A percentile compares a stretch with the other conserved stretches of the same genome.
phyloP scores from a whole-genome alignment of 768 basidiomycete genomes.

The Butyriboletus loyo region DNA sequence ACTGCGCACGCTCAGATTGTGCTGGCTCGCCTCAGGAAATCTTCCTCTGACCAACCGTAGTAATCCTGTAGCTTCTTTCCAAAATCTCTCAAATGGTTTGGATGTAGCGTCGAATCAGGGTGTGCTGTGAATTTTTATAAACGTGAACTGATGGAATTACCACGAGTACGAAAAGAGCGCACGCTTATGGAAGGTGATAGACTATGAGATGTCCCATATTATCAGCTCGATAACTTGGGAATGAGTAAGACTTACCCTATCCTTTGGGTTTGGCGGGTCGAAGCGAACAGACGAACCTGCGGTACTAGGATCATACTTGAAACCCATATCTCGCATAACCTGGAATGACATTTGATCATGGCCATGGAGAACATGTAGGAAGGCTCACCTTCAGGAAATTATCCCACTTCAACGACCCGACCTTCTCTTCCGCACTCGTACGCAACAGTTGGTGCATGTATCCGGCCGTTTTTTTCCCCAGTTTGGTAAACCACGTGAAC shows the following conservation, averaged over 20 bases:
- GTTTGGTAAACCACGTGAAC: constrained; percentile 52
- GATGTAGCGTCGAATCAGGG: constrained; percentile 63
- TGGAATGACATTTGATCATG: constrained; percentile 24
- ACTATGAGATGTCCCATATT: constrained; percentile 32
- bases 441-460: constrained; percentile 66
- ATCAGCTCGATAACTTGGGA: constrained; percentile 1
- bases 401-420: constrained; percentile 76
- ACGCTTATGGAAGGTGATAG: constrained; percentile 81
- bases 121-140: constrained; percentile 49
- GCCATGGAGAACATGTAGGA: background rate
- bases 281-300: constrained; percentile 84
- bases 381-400: constrained; percentile 62
- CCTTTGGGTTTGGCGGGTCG: constrained; percentile 59
- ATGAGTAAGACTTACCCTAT: constrained; percentile 36
- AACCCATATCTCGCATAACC: constrained; percentile 81
- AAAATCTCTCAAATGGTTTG: constrained; percentile 47
- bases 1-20: constrained; percentile 1
- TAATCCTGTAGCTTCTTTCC: constrained; percentile 55
- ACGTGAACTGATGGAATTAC: background rate
- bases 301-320: constrained; percentile 66
- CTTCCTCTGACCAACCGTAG: constrained; percentile 64
- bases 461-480: constrained; percentile 56
- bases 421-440: constrained; percentile 52
- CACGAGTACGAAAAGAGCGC: constrained; percentile 9
- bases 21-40: constrained; percentile 31